Base-by-base conservation (phyloP, 176 grass and related monocot genomes). In the Bromus sterilis region DNA sequence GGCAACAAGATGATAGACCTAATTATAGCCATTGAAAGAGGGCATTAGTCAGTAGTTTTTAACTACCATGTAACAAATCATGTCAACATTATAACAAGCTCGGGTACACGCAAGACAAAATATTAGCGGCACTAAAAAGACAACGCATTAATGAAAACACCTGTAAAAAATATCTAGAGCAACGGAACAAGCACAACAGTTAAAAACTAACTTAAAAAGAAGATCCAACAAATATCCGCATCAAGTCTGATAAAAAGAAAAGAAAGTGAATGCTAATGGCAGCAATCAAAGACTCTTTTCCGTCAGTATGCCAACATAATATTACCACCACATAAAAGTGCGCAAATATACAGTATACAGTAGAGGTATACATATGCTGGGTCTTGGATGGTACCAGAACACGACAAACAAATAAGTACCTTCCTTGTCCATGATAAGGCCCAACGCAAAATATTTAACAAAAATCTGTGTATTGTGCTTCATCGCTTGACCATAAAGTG, bases 391-490 rank as follows among this genome's bases (percentile, higher is more conserved):
- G 32, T 30, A 56, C 25, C 60, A 76, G 32, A 49, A 39, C 16
- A 42, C 46, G 10, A 56, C 42, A 75, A 53, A 76, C 20, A 46
- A 84, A 83, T 44, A 56, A 23, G 16, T 91, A 91, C 91, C 91
- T 49, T 91, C 66, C 33, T 84, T 83, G 73, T 94, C 83, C 85
- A 94, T 88, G 76, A 94, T 32, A 76, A 94, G 85, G 87, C 91
- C 91, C 82, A 94, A 65, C 65, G 91, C 91, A 71, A 92, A 92
- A 71, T 92, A 90, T 79, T 92, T 86, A 79, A 83, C 9, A 51
- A 98, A 98, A 85, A 98, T 94, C 81, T 98, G 95, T 55, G 95
- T 98, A 76, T 94, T 98, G 68, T 98, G 95, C 81, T 98, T 98
- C 95, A 98, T 98, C 34, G 90, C 90, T 87, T 98, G 92, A 51